Base-by-base conservation (phyloP, 1,139 yeast genomes). In the Sugiyamaella paludigena region DNA sequence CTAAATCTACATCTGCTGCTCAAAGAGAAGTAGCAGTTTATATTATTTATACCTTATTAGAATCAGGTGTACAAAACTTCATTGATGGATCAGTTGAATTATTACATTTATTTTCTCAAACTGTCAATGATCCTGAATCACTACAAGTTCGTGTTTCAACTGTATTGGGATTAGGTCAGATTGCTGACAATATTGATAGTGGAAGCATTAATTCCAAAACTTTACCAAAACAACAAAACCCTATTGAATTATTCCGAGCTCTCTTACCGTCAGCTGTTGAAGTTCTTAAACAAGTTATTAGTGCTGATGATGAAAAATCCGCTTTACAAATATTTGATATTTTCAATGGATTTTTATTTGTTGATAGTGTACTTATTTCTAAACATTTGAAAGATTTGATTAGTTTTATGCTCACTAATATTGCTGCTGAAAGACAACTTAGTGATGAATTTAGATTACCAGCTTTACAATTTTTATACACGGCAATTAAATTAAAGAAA, bases 21-120 rank as follows among this genome's bases (percentile, higher is more conserved):
- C 78, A 82, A 58, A 86, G 91, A 67, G 96, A 89, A 71, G 84
- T 87, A 66, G 86, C 96, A 29, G 82, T 88, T 36, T 94, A 81
- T 74, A 80, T 91, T 46, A 73, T 92, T 55, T 82, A 78, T 67
- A 79, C 95, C 47, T 70, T 92, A 50, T 76, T 92, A 61, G 98
- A 92, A 66, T 58, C 66, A 16, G 86, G 82, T 64, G 76, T 79
- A 53, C 77, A 83, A 37, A 79, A 83, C 40, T 75, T 91, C 66
- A 73, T 76, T 48, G 75, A 78, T 39, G 83, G 83, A 65, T 76
- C 84, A 47, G 75, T 72, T 51, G 87, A 86, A 56, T 81, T 89
- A 67, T 75, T 89, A 64, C 73, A 78, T 47, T 75, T 92, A 59
- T 86, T 89, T 66, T 67, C 81, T 35, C 57, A 68, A 49, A 84